Percentiles rank a stretch among this genome's conserved stretches.
phyloP scores from a whole-genome alignment of 192 early-diverging fungal genomes.

The Coemansia sp. region DNA sequence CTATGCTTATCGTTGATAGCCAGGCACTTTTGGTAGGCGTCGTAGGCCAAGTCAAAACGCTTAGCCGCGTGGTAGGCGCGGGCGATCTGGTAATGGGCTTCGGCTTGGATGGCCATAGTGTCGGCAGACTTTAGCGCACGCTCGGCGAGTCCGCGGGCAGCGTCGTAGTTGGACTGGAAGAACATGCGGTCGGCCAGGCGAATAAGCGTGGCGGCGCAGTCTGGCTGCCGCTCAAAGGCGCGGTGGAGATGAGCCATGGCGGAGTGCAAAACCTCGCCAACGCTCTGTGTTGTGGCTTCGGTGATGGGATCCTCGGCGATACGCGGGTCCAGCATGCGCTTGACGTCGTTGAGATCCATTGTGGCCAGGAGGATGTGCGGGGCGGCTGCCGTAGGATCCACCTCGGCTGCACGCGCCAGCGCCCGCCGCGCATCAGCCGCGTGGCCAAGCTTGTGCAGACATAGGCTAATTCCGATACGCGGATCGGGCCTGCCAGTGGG shows the following conservation, averaged over 20 bases:
- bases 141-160: slow-evolving; percentile 52
- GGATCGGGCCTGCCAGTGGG: slow-evolving; percentile 69
- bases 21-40: slow-evolving; percentile 68
- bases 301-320: neutral
- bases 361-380: slow-evolving; percentile 76
- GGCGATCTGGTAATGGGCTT: slow-evolving; percentile 63
- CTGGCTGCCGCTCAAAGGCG: slow-evolving; percentile 37
- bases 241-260: slow-evolving; percentile 36
- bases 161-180: slow-evolving; percentile 44
- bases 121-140: slow-evolving; percentile 51
- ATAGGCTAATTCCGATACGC: slow-evolving; percentile 86
- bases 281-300: neutral
- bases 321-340: slow-evolving; percentile 39
- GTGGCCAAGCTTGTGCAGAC: slow-evolving; percentile 77
- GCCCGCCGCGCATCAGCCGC: slow-evolving; percentile 67
- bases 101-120: slow-evolving; percentile 60
- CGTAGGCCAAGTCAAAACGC: slow-evolving; percentile 72
- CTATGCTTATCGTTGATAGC: slow-evolving; percentile 68
- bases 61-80: slow-evolving; percentile 61
- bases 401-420: slow-evolving; percentile 68
- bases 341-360: slow-evolving; percentile 79
- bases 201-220: slow-evolving; percentile 42
- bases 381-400: slow-evolving; percentile 69
- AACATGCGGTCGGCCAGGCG: slow-evolving; percentile 63
- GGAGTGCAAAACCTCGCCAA: slow-evolving; percentile 6